These are phyloP conservation scores for Musa beccarii DNA, from an alignment of 176 grass and related monocot genomes.

Conservation along the genomic window DNA sequence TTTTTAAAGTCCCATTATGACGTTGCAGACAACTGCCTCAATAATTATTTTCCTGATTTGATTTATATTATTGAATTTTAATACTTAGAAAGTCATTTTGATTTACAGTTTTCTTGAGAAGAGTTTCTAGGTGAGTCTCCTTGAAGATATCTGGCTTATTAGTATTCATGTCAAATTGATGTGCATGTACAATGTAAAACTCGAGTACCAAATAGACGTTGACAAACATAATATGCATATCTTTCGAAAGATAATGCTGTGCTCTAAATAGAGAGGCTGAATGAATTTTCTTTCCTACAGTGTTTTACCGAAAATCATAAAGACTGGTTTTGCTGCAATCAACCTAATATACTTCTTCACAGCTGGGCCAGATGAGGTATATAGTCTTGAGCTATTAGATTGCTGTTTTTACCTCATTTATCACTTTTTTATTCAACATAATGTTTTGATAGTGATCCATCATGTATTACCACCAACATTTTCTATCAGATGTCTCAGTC, in stretches of 20 bases:
- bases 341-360: conserved; percentile 99
- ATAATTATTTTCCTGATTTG: no score
- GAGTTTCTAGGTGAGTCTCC: no score
- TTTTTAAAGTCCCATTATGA: no score
- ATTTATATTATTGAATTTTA: no score
- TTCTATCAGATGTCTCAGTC: not conserved
- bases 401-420: not conserved
- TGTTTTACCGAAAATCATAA: conserved; percentile 84
- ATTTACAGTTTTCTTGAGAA: no score
- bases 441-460: not conserved
- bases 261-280: not conserved
- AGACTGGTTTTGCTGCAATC: conserved; percentile 96
- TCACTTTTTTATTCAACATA: not conserved
- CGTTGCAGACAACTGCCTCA: no score
- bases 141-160: no score
- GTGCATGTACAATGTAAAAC: no score
- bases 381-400: not conserved
- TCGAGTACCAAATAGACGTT: not conserved
- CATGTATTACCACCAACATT: not conserved
- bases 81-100: no score
- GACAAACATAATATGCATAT: not conserved
- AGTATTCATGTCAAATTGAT: no score
- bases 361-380: conserved; percentile 98
- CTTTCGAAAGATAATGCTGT: not conserved
- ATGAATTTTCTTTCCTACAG: conserved; percentile 30